Base-by-base conservation (phyloP, 257 asterid species). In the Solanum tarapatanum region DNA sequence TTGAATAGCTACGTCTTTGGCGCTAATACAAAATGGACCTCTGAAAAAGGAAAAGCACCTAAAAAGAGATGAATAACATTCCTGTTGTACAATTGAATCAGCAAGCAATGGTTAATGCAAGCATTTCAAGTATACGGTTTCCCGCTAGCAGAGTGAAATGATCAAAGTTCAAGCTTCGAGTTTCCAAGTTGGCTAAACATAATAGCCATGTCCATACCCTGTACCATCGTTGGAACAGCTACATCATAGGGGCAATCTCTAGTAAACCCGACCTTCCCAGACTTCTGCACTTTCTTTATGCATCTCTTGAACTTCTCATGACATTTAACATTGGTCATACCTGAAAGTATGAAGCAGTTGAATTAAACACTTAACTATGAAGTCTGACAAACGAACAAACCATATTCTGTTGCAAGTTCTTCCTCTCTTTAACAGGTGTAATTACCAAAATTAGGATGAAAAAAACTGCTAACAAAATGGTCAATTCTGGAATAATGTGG, bases 141-240 rank as follows among this genome's bases (percentile, higher is more conserved):
- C 64, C 36, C 26, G 4, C 14, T 24, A 41, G 37, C 64, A 43
- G 39, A 45, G 39, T 43, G 84, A 79, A 79, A 14, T 30, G 45
- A 83, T 91, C 90, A 96, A 86, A 96, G 95, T 87, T 95, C 98
- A 66, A 82, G 73, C 87, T 88, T 93, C 17, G 93, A 87, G 91
- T 88, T 83, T 21, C 96, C 96, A 41, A 95, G 90, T 89, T 93
- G 97, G 84, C 98, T 95, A 75, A 95, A 91, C 89, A 95, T 43
- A 88, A 96, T 95, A 11, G 98, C 98, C 93, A 94, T 90, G 89
- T 95, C 97, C 99, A 96, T 96, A 48, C 99, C 98, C 82, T 93
- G 94, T 23, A 83, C 76, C 99, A 96, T 94, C 86, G 98, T 95
- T 79, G 98, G 98, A 87, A 96, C 94, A 19, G 95, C 97, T 76